A percentile compares a stretch with the other conserved stretches of the same genome.
phyloP scores from a whole-genome alignment of 202 grass and related monocot genomes.

The Sporobolus alterniflorus region DNA sequence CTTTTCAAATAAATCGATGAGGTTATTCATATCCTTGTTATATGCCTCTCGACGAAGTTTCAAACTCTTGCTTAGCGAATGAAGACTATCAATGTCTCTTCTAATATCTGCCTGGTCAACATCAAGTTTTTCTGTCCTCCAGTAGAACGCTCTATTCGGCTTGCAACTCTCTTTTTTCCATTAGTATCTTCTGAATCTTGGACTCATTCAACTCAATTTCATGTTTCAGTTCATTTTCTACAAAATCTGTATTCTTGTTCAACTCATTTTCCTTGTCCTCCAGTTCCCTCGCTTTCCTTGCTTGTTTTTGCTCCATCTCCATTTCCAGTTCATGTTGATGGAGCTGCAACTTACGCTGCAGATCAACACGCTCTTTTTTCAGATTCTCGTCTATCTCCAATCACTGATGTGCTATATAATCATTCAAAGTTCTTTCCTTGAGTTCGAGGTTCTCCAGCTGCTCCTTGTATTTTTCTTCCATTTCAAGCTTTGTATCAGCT shows the following conservation, averaged over 20 bases:
- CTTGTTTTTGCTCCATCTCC: constrained; percentile 70
- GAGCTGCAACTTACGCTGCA: constrained; percentile 72
- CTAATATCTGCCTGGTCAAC: constrained; percentile 75
- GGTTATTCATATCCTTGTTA: constrained; percentile 60
- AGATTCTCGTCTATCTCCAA: constrained; percentile 66
- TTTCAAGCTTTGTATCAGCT: constrained; percentile 52
- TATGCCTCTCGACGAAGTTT: constrained; percentile 73
- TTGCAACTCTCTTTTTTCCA: constrained; percentile 59
- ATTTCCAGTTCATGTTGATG: constrained; percentile 74
- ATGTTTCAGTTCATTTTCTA: constrained; percentile 68
- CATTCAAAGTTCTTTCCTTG: constrained; percentile 62
- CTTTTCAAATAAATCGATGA: constrained; percentile 63
- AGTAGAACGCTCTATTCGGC: constrained; percentile 58
- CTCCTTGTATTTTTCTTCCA: constrained; percentile 57
- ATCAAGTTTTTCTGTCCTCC: constrained; percentile 69
- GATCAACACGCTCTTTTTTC: constrained; percentile 66
- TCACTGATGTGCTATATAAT: constrained; percentile 62
- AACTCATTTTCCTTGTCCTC: constrained; percentile 68
- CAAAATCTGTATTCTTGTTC: constrained; percentile 61
- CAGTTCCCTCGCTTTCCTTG: constrained; percentile 75
- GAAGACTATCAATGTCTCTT: constrained; percentile 82
- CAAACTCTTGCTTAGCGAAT: constrained; percentile 63
- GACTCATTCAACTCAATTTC: constrained; percentile 65
- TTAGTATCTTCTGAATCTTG: constrained; percentile 75
- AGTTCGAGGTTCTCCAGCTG: constrained; percentile 55